These are phyloP conservation scores for Sphaerulina vaccinii DNA, from an alignment of 2,329 filamentous ascomycete species.

Conservation along the genomic window DNA sequence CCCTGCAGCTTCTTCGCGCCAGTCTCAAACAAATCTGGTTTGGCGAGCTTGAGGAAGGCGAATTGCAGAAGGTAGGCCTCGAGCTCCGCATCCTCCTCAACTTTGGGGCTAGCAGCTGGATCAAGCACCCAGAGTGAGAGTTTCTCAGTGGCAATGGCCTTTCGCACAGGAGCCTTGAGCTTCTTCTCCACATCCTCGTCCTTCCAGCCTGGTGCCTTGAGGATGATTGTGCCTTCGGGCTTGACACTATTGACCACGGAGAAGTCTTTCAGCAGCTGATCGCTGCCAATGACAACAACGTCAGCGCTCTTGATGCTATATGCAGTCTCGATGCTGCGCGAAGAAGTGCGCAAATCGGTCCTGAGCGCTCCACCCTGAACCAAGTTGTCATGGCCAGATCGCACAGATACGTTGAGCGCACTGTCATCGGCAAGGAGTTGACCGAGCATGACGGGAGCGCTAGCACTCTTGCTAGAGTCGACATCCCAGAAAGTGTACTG, in stretches of 20 bases:
- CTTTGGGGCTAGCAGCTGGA: constrained; percentile 63
- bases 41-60: constrained; percentile 76
- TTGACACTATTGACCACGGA: constrained; percentile 56
- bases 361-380: constrained; percentile 74
- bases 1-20: constrained; percentile 65
- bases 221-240: constrained; percentile 39
- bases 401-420: constrained; percentile 60
- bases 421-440: constrained; percentile 62
- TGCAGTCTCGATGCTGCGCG: constrained; percentile 78
- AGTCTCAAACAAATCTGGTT: constrained; percentile 62
- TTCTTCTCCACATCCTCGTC: constrained; percentile 88
- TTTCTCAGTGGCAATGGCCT: constrained; percentile 67
- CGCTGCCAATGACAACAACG: constrained; percentile 72
- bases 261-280: constrained; percentile 76
- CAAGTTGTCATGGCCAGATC: constrained; percentile 61
- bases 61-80: constrained; percentile 72
- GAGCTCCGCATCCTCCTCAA: constrained; percentile 62
- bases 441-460: constrained; percentile 62
- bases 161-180: constrained; percentile 68
- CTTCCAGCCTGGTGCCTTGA: constrained; percentile 77
- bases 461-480: constrained; percentile 68
- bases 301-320: constrained; percentile 80
- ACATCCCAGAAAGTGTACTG: constrained; percentile 95
- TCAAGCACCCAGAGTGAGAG: constrained; percentile 76
- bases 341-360: constrained; percentile 80